These are phyloP conservation scores for Hypoxylon cercidicola DNA, from an alignment of 495 filamentous ascomycete species.

Conservation along the genomic window DNA sequence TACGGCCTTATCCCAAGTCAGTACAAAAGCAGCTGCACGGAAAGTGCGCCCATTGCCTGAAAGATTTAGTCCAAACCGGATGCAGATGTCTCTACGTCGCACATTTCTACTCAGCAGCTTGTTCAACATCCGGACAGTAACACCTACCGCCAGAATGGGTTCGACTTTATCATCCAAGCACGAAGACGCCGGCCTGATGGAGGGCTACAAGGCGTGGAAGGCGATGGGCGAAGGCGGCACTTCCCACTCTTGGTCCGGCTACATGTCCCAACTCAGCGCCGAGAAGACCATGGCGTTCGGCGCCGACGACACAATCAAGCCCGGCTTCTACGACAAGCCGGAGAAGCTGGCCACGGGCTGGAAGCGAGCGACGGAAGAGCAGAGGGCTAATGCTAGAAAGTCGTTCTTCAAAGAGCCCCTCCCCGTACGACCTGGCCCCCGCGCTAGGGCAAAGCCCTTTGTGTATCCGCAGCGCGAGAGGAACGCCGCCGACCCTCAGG, in stretches of 20 bases:
- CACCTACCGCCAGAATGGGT: constrained; percentile 3
- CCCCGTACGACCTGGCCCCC: constrained; percentile 26
- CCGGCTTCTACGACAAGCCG: constrained; percentile 28
- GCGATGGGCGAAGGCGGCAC: constrained; percentile 34
- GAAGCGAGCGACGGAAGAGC: constrained; percentile 30
- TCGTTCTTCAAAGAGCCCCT: constrained; percentile 30
- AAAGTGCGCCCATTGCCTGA: background rate
- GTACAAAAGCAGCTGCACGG: constrained; percentile 1
- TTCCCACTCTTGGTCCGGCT: constrained; percentile 14
- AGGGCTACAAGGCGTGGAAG: constrained; percentile 28
- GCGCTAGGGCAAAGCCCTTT: constrained; percentile 27
- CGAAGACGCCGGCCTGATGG: constrained; percentile 10
- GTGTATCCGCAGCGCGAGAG: constrained; percentile 37
- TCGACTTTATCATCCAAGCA: constrained; percentile 18
- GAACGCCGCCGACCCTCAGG: constrained; percentile 27
- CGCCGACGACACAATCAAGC: constrained; percentile 30
- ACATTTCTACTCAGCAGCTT: constrained; percentile 9
- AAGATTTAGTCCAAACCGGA: background rate
- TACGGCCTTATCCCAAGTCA: background rate
- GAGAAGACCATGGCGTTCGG: constrained; percentile 27
- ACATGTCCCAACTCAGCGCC: constrained; percentile 20
- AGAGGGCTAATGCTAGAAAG: constrained; percentile 25
- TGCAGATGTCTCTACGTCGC: constrained; percentile 13
- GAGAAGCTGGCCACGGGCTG: constrained; percentile 32
- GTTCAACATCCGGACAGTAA: constrained; percentile 7